phyloP scores from a whole-genome alignment of 1,284 basidiomycete genomes.

The Pseudozyma hubeiensis region DNA sequence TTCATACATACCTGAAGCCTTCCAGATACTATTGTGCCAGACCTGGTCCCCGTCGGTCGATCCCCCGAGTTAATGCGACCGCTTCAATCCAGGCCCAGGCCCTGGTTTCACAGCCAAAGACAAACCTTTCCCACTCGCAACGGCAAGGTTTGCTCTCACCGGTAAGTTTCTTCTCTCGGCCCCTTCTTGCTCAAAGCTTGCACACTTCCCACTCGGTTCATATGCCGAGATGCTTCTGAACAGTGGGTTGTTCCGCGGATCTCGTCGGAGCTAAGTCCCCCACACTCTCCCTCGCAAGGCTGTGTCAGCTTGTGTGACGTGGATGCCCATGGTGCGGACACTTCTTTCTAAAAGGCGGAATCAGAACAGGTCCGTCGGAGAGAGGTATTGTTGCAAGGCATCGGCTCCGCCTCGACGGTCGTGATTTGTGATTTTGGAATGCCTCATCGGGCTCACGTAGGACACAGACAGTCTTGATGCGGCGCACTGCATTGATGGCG shows the following conservation, averaged over 20 bases:
- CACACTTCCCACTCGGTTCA: slow-evolving; percentile 4
- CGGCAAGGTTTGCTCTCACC: slow-evolving; percentile 8
- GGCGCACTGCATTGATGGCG: not conserved
- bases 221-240: not conserved
- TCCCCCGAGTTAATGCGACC: not conserved
- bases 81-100: not conserved
- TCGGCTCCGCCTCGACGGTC: slow-evolving; percentile 5
- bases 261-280: not conserved
- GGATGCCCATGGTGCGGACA: too few relatives aligned
- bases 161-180: slow-evolving; percentile 19
- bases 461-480: not conserved
- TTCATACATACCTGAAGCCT: too few relatives aligned
- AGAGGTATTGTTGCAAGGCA: not conserved
- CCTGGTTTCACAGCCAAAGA: not conserved
- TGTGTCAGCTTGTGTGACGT: too few relatives aligned
- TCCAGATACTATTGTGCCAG: not conserved
- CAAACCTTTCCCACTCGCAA: slow-evolving; percentile 27
- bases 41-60: too few relatives aligned
- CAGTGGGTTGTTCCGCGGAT: too few relatives aligned
- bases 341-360: not conserved
- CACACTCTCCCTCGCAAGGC: not conserved
- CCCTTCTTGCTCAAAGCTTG: not conserved
- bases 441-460: slow-evolving; percentile 2
- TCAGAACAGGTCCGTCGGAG: slow-evolving; percentile 1
- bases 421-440: not conserved